These are phyloP conservation scores for Noccaea bulbosa DNA, from an alignment of 345 rosid species.

Conservation along the genomic window DNA sequence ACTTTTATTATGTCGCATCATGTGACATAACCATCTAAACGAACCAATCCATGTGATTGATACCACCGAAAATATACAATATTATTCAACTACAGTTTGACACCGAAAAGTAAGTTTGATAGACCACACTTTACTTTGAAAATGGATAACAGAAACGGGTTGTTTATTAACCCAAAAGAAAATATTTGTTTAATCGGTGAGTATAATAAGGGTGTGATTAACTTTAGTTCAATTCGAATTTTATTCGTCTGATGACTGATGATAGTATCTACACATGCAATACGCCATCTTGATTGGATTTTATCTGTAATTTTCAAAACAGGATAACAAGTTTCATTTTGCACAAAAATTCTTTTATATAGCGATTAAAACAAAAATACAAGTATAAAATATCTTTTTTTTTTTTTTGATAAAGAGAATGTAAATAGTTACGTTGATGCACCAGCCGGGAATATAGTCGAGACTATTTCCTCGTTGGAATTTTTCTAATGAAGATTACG, in stretches of 20 bases:
- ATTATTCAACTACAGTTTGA: constrained; percentile 5
- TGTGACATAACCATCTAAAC: constrained; percentile 32
- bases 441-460: no score
- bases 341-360: no score
- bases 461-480: not conserved
- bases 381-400: no score
- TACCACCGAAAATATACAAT: constrained; percentile 23
- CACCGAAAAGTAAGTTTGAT: constrained; percentile 25
- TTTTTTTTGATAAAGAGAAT: no score
- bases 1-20: constrained; percentile 33
- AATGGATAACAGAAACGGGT: constrained; percentile 14
- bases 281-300: constrained; percentile 10
- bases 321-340: not conserved
- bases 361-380: not conserved
- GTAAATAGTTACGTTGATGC: no score
- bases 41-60: constrained; percentile 36
- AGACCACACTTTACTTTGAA: constrained; percentile 34
- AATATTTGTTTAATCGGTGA: constrained; percentile 7
- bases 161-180: not conserved
- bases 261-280: not conserved
- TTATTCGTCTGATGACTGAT: not conserved
- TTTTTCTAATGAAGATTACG: not conserved
- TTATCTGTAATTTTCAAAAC: not conserved
- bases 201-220: constrained; percentile 7
- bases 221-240: not conserved